Base-by-base conservation (phyloP, 2,329 filamentous ascomycete species). In the Stromatinia cepivora region DNA sequence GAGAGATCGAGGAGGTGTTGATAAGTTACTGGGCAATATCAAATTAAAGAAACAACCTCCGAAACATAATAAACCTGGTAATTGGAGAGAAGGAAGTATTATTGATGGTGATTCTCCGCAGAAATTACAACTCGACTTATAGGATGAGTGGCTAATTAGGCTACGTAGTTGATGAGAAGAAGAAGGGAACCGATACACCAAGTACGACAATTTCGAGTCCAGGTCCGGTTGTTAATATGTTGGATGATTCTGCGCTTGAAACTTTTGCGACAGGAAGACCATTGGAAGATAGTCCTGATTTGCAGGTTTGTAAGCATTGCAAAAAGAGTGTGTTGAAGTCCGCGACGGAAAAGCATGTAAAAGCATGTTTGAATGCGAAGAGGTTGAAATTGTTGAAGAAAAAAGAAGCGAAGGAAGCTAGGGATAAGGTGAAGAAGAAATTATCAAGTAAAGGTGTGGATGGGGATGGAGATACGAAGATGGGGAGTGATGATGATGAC, bases 271-370 rank as follows among this genome's bases (percentile, higher is more conserved):
- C 90, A 59, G 92, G 93, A 71, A 88, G 90, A 70, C 93, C 93
- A 0, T 85, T 97, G 74, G 90, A 93, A 75, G 94, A 97, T 77
- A 85, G 84, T 69, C 87, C 91, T 15, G 92, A 97, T 72, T 86
- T 92, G 13, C 89, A 95, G 64, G 86, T 91, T 74, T 99, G 94
- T 85, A 97, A 95, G 79, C 93, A 96, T 79, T 99, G 94, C 82
- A 97, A 95, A 81, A 94, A 96, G 76, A 91, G 91, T 65, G 87
- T 97, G 17, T 84, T 95, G 20, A 91, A 90, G 75, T 88, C 88
- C 45, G 89, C 88, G 0, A 91, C 92, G 2, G 90, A 90, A 70
- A 87, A 87, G 25, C 94, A 99, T 77, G 92, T 97, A 71, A 89
- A 90, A 50, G 88, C 90, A 58, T 99, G 94, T 76, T 82, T 97